Percentiles rank a stretch among this genome's conserved stretches.
phyloP scores from a whole-genome alignment of 768 basidiomycete genomes.

The Suillus weaverae region DNA sequence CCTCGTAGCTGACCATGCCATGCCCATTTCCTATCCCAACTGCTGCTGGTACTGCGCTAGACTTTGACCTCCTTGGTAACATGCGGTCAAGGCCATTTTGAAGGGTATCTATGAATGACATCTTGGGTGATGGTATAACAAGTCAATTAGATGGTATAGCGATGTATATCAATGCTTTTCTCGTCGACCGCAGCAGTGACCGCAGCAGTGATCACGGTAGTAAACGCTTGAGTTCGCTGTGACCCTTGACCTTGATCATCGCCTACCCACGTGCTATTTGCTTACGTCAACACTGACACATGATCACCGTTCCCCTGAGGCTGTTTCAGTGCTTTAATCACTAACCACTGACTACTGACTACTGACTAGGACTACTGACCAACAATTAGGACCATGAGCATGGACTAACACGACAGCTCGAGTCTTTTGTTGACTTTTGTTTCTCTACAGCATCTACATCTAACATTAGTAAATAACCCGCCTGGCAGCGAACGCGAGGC shows the following conservation, averaged over 20 bases:
- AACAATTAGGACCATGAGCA: background rate
- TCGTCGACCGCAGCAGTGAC: conserved; percentile 12
- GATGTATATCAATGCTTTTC: conserved; percentile 4
- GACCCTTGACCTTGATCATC: background rate
- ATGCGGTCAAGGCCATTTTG: conserved; percentile 33
- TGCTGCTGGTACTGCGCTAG: conserved; percentile 36
- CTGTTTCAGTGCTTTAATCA: too few species aligned
- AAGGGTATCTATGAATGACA: conserved; percentile 31
- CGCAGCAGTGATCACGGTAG: background rate
- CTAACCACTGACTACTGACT: background rate
- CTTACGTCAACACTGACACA: conserved; percentile 21
- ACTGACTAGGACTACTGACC: background rate
- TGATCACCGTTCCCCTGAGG: background rate
- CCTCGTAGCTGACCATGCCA: conserved; percentile 62
- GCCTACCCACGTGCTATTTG: conserved; percentile 23
- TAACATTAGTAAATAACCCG: conserved; percentile 30
- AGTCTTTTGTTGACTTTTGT: conserved; percentile 5
- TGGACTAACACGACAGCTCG: background rate
- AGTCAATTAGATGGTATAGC: conserved; percentile 12
- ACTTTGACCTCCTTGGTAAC: conserved; percentile 22
- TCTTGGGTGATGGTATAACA: conserved; percentile 8
- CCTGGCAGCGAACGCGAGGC: conserved; percentile 29
- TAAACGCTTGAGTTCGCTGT: background rate
- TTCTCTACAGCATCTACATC: conserved; percentile 13
- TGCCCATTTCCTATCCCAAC: conserved; percentile 56